Conservation (phyloP, 2,329 filamentous ascomycete genomes). For the Alternaria sp. region DNA sequence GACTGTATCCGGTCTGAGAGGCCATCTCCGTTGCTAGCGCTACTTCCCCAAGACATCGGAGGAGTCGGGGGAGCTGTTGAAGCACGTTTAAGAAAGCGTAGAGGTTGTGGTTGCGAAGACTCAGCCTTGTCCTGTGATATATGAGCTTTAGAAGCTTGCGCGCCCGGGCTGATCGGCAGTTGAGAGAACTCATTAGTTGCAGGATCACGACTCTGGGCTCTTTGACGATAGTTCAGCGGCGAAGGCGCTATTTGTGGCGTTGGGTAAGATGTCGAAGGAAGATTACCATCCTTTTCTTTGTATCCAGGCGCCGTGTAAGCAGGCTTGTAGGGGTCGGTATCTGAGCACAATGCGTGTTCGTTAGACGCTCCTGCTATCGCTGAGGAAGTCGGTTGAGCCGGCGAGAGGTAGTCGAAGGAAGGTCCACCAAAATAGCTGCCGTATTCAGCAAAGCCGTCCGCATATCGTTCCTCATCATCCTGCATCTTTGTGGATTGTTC, state of each 20-base stretch:
- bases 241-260: slow-evolving; percentile 3
- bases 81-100: slow-evolving; percentile 16
- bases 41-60: slow-evolving; percentile 23
- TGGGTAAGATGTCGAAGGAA: not conserved
- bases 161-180: slow-evolving; percentile 8
- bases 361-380: slow-evolving; percentile 3
- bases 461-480: slow-evolving; percentile 15
- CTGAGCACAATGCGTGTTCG: not conserved
- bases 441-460: slow-evolving; percentile 17
- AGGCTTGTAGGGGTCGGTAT: slow-evolving; percentile 16
- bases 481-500: slow-evolving; percentile 11
- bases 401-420: slow-evolving; percentile 17
- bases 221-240: slow-evolving; percentile 8
- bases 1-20: slow-evolving; percentile 25
- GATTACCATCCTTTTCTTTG: slow-evolving; percentile 12
- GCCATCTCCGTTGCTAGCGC: slow-evolving; percentile 16
- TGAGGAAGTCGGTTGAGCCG: slow-evolving; percentile 8
- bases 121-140: not conserved
- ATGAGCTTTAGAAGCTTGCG: not conserved
- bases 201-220: not conserved
- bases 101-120: slow-evolving; percentile 15
- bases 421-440: slow-evolving; percentile 20
- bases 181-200: not conserved
- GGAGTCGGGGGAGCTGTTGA: slow-evolving; percentile 23
- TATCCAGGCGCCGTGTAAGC: slow-evolving; percentile 17